A percentile compares a stretch with the other conserved stretches of the same genome.
These are phyloP conservation scores for Saturnispora galanensis DNA, from an alignment of 805 yeast genomes.

Conservation along the genomic window DNA sequence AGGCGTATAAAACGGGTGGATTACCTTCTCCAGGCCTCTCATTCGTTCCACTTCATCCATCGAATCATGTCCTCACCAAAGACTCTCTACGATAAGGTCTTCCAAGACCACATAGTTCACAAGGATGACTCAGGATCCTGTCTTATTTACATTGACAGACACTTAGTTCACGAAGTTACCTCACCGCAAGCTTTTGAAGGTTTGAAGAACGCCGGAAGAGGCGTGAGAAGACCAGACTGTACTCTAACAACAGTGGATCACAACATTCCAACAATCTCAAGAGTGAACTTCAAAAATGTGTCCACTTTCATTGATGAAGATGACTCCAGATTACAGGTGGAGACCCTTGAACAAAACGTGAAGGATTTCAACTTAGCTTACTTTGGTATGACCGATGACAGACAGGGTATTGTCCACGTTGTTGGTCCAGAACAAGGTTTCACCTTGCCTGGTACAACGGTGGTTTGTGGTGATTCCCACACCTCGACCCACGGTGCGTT, in stretches of 20 bases:
- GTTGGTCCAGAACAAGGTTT: conserved; percentile 99
- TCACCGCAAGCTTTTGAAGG: conserved; percentile 99
- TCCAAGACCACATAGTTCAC: conserved; percentile 88
- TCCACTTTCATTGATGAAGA: conserved; percentile 78
- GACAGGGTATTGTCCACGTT: conserved; percentile 98
- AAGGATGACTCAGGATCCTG: conserved; percentile 80
- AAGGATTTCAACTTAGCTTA: conserved; percentile 81
- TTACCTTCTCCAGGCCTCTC: not conserved
- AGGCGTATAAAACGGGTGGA: no score
- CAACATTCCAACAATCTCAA: conserved; percentile 92
- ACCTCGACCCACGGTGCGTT: conserved; percentile 99
- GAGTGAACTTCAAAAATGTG: conserved; percentile 63
- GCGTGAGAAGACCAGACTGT: conserved; percentile 85
- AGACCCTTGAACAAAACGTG: conserved; percentile 88
- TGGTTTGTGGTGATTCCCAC: conserved; percentile 98
- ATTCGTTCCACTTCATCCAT: not conserved
- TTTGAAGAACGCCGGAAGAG: conserved; percentile 74
- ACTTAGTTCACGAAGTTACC: conserved; percentile 95
- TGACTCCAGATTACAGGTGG: conserved; percentile 87
- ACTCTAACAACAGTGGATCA: conserved; percentile 94
- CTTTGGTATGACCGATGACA: conserved; percentile 87
- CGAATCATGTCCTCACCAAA: conserved; percentile 31
- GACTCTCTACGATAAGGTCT: conserved; percentile 94
- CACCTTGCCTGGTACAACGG: conserved; percentile 96
- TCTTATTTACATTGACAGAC: conserved; percentile 89